Evolutionary conservation across 495 filamentous ascomycete species (phyloP).

Genomic region (Talaromyces nanjingensis): DNA sequence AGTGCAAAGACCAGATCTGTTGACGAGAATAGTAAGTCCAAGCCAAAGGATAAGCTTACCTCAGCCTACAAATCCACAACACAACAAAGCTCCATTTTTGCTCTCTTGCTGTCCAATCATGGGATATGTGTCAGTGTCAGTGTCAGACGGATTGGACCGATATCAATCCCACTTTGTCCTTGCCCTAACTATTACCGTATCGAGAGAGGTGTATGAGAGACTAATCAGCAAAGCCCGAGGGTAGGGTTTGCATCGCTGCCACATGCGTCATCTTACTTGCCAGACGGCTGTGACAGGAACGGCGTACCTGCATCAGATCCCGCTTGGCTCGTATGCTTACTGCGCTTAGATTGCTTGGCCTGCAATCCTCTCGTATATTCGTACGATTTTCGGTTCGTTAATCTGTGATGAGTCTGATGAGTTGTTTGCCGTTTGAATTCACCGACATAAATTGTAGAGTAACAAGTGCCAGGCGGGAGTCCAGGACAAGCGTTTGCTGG

Average conservation of each 20-base stretch:
- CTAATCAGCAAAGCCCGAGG: neutral
- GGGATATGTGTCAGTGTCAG: neutral
- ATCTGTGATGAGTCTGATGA: neutral
- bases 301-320: slow-evolving; percentile 2
- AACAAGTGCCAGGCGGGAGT: neutral
- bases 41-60: neutral
- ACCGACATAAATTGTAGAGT: neutral
- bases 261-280: neutral
- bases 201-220: neutral
- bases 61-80: neutral
- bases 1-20: neutral
- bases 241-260: neutral
- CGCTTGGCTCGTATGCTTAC: neutral
- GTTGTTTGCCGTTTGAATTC: neutral
- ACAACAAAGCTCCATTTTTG: neutral
- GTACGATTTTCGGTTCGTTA: neutral
- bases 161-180: no score
- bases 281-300: neutral
- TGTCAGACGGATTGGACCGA: neutral
- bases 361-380: neutral
- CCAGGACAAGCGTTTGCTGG: neutral
- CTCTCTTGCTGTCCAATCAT: neutral
- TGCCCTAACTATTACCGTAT: no score
- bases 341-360: neutral
- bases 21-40: neutral